Conservation (phyloP, 352 stramenopile genomes). For the Phytopythium oedochilum region DNA sequence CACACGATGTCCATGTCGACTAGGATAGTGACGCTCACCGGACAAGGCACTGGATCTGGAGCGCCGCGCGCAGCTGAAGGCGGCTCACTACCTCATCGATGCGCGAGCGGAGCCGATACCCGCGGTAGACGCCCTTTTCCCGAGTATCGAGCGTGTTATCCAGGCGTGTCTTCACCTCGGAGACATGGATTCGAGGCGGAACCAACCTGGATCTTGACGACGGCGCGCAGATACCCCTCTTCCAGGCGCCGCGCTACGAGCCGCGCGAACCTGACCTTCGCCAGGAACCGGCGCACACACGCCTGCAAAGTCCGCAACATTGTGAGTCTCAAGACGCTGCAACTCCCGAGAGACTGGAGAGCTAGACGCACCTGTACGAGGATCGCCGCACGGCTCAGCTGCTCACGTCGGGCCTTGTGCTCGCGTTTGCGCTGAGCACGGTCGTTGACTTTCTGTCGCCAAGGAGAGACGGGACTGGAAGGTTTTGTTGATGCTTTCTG, state of each 20-base stretch:
- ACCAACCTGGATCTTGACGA: conserved; percentile 46
- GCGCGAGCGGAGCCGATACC: conserved; percentile 32
- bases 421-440: conserved; percentile 39
- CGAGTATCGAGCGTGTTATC: neutral
- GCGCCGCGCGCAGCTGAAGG: conserved; percentile 24
- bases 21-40: conserved; percentile 18
- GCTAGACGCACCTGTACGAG: conserved; percentile 30
- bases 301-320: conserved; percentile 13
- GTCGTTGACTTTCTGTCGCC: conserved; percentile 42
- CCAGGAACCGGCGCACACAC: conserved; percentile 47
- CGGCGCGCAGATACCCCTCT: conserved; percentile 29
- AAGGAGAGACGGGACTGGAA: conserved; percentile 11
- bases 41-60: conserved; percentile 57
- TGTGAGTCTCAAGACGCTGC: too few species aligned
- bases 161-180: neutral
- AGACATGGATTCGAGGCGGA: neutral
- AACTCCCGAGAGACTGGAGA: neutral
- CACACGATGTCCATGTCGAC: neutral
- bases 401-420: conserved; percentile 32
- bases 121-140: conserved; percentile 35
- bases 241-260: conserved; percentile 36
- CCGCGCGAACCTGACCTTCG: conserved; percentile 31
- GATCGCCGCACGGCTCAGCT: conserved; percentile 28
- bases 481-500: neutral
- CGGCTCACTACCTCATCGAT: conserved; percentile 42